Evolutionary conservation across 441 rosid species (phyloP).

Genomic region (Gossypium lobatum): DNA sequence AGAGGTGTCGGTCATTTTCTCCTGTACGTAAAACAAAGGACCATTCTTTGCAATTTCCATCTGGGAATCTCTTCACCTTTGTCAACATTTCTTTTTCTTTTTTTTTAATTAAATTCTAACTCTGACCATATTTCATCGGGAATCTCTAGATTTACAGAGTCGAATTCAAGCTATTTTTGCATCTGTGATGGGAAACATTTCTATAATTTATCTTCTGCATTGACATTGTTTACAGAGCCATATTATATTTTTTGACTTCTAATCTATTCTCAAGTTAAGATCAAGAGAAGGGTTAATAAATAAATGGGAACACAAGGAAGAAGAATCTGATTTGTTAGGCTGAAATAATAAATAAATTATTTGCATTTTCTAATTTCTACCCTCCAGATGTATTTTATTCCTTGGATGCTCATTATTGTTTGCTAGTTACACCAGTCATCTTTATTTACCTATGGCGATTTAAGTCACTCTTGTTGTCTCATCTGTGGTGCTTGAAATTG

Average conservation of each 20-base stretch:
- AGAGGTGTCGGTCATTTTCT: slow-evolving; percentile 36
- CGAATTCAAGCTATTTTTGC: slow-evolving; percentile 10
- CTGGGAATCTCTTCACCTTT: slow-evolving; percentile 24
- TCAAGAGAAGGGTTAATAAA: too few relatives aligned
- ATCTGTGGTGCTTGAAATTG: too few relatives aligned
- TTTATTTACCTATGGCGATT: too few relatives aligned
- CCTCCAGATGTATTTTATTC: too few relatives aligned
- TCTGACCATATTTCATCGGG: slow-evolving; percentile 17
- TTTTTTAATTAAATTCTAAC: slow-evolving; percentile 12
- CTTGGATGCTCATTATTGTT: too few relatives aligned
- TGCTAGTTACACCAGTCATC: too few relatives aligned
- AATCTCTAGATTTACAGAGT: slow-evolving; percentile 26
- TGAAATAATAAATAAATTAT: too few relatives aligned
- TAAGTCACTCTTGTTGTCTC: too few relatives aligned
- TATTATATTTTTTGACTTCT: slow-evolving; percentile 6
- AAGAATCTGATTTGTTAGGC: too few relatives aligned
- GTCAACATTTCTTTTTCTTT: neutral
- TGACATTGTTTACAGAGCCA: neutral
- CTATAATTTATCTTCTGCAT: neutral
- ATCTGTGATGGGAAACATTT: neutral
- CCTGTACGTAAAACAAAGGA: slow-evolving; percentile 8
- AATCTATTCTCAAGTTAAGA: too few relatives aligned
- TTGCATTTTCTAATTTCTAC: too few relatives aligned
- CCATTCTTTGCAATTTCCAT: slow-evolving; percentile 23
- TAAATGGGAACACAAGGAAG: too few relatives aligned